Evolutionary conservation across 2,329 filamentous ascomycete genomes (phyloP), one percentile per base, ranked within the genome.

Genomic region (Berkeleyomyces basicola): DNA sequence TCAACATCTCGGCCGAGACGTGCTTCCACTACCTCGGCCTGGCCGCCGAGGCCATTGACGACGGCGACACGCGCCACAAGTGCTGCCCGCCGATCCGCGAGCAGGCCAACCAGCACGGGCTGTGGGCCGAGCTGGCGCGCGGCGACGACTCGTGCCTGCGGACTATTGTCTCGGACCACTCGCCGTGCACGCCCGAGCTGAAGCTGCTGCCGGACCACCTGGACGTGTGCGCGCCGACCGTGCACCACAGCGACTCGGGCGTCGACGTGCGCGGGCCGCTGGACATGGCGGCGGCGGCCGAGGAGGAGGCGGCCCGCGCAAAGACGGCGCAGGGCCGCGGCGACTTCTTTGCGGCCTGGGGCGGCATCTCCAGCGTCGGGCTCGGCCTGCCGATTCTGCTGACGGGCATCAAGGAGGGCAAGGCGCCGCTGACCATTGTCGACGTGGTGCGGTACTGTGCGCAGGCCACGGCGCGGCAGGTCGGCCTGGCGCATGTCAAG

Each of bases 291-390:
- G 23, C 23, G 23, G 23, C 23, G 23, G 23, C 11, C 51, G 71
- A 74, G 44, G 74, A 76, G 31, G 63, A 64, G 5, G 33, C 62
- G 31, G 60, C 63, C 3, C 23, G 37, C n/a, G 60, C 60, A 7
- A 64, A 61, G 40, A 46, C 31, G 5, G 57, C 63, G 3, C 36
- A 59, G n/a, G 61, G 60, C 14, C 68, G 72, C 2, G 93, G 93
- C 44, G 89, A 97, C 75, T 97, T 99, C 79, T 93, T 97, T 75
- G 84, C 87, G 3, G 91, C 91, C 0, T 99, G 93, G 93, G 93
- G 93, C 61, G 93, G 93, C 11, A 96, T 99, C 70, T 92, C 88
- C 3, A 93, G 88, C 3, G 92, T 99, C 16, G 93, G 93, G 0
- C 82, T 99, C 0, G 93, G 93, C 0, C 79, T 99, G 3, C 89